A percentile compares a stretch with the other conserved stretches of the same genome.
These are phyloP conservation scores for Stagonosporopsis chrysanthemi DNA, from an alignment of 2,329 filamentous ascomycete species.

Conservation along the genomic window DNA sequence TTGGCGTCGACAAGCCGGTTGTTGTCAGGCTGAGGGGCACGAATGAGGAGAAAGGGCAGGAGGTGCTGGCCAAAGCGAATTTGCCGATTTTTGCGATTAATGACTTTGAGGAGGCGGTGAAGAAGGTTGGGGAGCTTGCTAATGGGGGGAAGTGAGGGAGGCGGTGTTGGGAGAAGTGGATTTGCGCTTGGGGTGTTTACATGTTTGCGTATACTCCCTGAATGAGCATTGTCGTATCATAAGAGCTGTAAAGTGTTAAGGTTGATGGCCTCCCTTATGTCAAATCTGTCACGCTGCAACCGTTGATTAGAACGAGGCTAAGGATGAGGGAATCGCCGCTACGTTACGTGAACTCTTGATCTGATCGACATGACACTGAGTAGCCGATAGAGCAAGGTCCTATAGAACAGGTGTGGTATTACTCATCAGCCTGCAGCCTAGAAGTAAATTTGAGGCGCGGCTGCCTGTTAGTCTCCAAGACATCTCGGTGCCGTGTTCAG, in stretches of 20 bases:
- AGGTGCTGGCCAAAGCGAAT: conserved; percentile 72
- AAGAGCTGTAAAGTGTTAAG: background rate
- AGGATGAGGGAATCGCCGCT: no score
- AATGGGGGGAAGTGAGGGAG: conserved; percentile 15
- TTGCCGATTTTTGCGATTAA: conserved; percentile 75
- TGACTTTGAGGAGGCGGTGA: conserved; percentile 72
- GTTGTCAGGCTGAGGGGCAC: conserved; percentile 81
- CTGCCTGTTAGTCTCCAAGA: background rate
- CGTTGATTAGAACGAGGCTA: no score
- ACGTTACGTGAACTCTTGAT: background rate
- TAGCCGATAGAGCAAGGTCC: background rate
- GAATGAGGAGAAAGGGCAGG: conserved; percentile 74
- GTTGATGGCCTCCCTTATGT: background rate
- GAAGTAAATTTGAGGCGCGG: background rate
- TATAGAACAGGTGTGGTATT: no score
- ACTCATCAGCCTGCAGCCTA: background rate
- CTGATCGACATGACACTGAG: background rate
- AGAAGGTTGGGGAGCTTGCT: conserved; percentile 44
- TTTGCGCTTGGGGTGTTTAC: background rate
- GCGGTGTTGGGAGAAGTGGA: background rate
- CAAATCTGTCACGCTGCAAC: background rate
- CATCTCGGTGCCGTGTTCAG: background rate
- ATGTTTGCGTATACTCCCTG: background rate
- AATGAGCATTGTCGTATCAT: background rate
- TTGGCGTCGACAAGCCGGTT: conserved; percentile 69